Evolutionary conservation across 2,329 filamentous ascomycete genomes (phyloP), one percentile per base, ranked within the genome.

Genomic region (Fusarium coicis): DNA sequence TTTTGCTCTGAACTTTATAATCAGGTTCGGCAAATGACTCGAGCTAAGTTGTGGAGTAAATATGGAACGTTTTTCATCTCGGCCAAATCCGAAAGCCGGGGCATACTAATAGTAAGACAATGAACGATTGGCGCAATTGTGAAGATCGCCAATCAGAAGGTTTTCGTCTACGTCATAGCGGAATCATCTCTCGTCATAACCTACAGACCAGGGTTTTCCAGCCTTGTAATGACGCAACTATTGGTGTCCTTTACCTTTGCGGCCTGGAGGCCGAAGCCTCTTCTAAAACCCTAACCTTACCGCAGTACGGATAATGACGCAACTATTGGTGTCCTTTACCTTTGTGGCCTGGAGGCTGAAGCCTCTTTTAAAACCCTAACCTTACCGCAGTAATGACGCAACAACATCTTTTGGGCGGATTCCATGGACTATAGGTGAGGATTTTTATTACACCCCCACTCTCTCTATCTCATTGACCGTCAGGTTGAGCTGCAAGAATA

Each of bases 1-100:
- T 49, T n/a, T n/a, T 19, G 0, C 1, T n/a, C 14, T 6, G 0
- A 3, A n/a, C 30, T 49, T 49, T 49, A 1, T 49, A 12, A n/a
- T 30, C 28, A 4, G 11, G n/a, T 12, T 6, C 7, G 4, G 10
- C 2, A n/a, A 16, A 16, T n/a, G 26, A 28, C 43, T 28, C 3
- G 23, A 46, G 8, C 7, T 4, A 36, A 12, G 7, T 44, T 26
- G 0, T 46, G 8, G 23, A 10, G 18, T 3, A 9, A n/a, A 30
- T 9, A 8, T 30, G 10, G 4, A 16, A n/a, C 28, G 2, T n/a
- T 18, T 16, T 21, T 5, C 9, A 1, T n/a, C 14, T 0, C 7
- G 28, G 2, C 7, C 9, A 4, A 3, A 11, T 16, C 7, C 19
- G 15, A 9, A 49, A 30, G 0, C 3, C 0, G 10, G 7, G 16